phyloP scores from a whole-genome alignment of 2,329 filamentous ascomycete species.

The Pseudocercospora fuligena region DNA sequence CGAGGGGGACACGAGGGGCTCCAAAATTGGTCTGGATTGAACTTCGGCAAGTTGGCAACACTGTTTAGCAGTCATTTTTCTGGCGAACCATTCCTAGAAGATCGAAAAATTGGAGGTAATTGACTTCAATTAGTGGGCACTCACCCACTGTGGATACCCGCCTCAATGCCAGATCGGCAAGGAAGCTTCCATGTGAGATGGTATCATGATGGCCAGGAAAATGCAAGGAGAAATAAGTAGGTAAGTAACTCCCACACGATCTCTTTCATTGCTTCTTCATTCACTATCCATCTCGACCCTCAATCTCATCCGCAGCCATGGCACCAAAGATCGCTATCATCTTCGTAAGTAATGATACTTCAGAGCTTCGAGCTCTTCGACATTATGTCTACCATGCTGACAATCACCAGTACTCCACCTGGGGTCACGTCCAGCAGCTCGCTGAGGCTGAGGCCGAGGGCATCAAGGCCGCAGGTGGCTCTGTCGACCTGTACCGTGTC shows the following conservation, averaged over 20 bases:
- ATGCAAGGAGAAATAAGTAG: constrained; percentile 2
- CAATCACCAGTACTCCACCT: constrained; percentile 28
- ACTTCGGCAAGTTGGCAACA: neutral
- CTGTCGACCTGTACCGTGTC: constrained; percentile 83
- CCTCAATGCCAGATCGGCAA: constrained; percentile 1
- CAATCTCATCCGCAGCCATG: constrained; percentile 59
- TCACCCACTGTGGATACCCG: neutral
- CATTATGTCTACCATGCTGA: neutral
- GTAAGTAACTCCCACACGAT: neutral
- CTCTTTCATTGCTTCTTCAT: neutral
- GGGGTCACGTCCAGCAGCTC: constrained; percentile 76
- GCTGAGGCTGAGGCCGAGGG: constrained; percentile 91
- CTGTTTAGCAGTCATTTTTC: neutral
- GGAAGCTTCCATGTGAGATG: constrained; percentile 5
- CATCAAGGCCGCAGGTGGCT: constrained; percentile 83
- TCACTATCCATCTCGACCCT: neutral
- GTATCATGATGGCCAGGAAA: neutral
- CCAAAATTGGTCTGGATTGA: neutral
- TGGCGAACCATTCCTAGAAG: neutral
- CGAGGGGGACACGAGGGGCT: neutral
- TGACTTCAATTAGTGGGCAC: neutral
- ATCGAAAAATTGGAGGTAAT: neutral
- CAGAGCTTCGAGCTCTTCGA: neutral
- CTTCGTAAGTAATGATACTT: constrained; percentile 65
- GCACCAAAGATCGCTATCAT: constrained; percentile 91